These are phyloP conservation scores for Amyloporia xantha DNA, from an alignment of 768 basidiomycete species.

Conservation along the genomic window DNA sequence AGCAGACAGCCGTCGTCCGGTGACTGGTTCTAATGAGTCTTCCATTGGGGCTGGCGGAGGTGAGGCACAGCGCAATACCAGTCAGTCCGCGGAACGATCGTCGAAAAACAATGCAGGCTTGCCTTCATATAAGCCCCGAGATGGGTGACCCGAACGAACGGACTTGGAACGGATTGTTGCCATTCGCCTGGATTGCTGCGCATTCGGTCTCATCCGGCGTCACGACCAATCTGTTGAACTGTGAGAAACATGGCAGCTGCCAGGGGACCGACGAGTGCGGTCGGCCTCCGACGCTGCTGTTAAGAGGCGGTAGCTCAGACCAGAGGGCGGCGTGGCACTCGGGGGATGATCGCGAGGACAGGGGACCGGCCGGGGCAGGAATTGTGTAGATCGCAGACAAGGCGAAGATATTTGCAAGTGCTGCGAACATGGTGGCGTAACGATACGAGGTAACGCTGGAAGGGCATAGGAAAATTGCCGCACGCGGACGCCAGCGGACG, in stretches of 20 bases:
- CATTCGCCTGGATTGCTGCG: slow-evolving; percentile 21
- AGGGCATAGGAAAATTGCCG: too few species aligned
- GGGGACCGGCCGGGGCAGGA: too few species aligned
- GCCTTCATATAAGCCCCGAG: slow-evolving; percentile 28
- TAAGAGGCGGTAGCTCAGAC: slow-evolving; percentile 19
- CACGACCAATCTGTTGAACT: slow-evolving; percentile 17
- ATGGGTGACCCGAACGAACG: slow-evolving; percentile 18
- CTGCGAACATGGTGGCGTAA: too few species aligned
- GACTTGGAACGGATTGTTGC: slow-evolving; percentile 20
- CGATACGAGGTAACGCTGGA: too few species aligned
- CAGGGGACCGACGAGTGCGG: slow-evolving; percentile 23
- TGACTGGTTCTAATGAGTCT: slow-evolving; percentile 39
- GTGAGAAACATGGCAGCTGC: slow-evolving; percentile 28
- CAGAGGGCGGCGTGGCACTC: too few species aligned
- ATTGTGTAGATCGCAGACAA: too few species aligned
- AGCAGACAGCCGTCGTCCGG: slow-evolving; percentile 38
- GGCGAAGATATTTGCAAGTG: too few species aligned
- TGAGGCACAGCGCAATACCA: too few species aligned
- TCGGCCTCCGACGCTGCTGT: slow-evolving; percentile 25
- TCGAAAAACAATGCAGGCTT: too few species aligned
- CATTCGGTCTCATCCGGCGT: slow-evolving; percentile 20
- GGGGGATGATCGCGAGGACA: too few species aligned
- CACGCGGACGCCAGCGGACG: too few species aligned
- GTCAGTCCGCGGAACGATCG: too few species aligned
- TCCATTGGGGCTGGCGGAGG: slow-evolving; percentile 43